Base-by-base conservation (phyloP, 345 rosid species). In the Crucihimalaya himalaica region DNA sequence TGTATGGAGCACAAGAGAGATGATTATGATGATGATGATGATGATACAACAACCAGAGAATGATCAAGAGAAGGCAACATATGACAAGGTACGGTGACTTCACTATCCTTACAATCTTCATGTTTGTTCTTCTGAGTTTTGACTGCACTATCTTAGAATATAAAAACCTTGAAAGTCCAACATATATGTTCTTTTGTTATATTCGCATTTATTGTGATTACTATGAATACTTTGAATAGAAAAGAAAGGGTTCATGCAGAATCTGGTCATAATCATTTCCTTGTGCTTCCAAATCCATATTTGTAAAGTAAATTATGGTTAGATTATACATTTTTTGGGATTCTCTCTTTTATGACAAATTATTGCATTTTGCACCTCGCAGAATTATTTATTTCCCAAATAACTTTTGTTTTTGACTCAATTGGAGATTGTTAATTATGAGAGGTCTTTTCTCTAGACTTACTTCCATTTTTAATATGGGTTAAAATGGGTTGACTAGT, bases 31-130 rank as follows among this genome's bases (percentile, higher is more conserved):
- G 18, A 28, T 40, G 25, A 23, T 21, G 2, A 21, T 23, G n/a
- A 58, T 40, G 63, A 45, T 31, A 79, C 50, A 81, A 31, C 27
- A 81, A 67, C 50, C 67, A 74, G 14, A 79, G 0, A 63, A 73
- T 37, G 57, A 64, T 16, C 32, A 68, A 23, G 66, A 74, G 68
- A 40, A 74, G 53, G 27, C 52, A 51, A 35, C 5, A 8, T 51
- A 68, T 27, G 27, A 78, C 11, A 50, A 43, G 46, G 51, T 28
- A 51, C 1, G 70, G 67, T 56, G 61, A 56, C 42, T 31, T 81
- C 19, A 34, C 13, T n/a, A 42, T 52, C 56, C 70, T 81, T 62
- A 62, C 16, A 64, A 56, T 27, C 20, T 25, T 14, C 73, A 66
- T 66, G 16, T 37, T 67, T 40, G 42, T 37, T 66, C 31, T 66